Conservation (phyloP, 2,329 filamentous ascomycete genomes). For the Colletotrichum tabaci region DNA sequence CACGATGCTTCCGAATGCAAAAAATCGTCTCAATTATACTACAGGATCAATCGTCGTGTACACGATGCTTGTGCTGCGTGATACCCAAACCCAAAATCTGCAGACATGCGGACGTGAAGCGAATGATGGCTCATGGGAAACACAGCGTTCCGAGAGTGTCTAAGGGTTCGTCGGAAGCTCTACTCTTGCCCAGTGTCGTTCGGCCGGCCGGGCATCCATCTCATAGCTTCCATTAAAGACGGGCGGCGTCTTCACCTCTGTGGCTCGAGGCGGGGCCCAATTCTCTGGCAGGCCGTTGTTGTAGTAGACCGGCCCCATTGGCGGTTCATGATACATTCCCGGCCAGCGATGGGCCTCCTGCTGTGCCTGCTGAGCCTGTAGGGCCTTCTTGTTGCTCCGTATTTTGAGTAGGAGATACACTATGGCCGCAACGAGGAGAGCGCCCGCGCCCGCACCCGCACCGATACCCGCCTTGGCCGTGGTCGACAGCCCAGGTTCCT, state of each 20-base stretch:
- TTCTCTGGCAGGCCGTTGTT: background rate
- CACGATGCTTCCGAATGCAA: too few species aligned
- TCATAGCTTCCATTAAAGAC: background rate
- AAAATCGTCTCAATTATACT: too few species aligned
- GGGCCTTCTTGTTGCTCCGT: background rate
- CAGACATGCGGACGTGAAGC: too few species aligned
- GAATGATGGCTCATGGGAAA: too few species aligned
- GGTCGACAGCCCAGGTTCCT: background rate
- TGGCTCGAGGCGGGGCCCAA: background rate
- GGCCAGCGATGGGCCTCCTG: background rate
- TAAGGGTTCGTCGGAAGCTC: background rate
- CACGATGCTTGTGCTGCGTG: too few species aligned
- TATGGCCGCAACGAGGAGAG: background rate
- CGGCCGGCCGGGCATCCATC: background rate
- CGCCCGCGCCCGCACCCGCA: background rate
- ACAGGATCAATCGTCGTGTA: too few species aligned
- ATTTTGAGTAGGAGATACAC: background rate
- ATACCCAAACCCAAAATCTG: too few species aligned
- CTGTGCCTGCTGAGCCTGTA: background rate
- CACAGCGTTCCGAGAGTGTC: background rate
- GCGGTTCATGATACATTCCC: background rate
- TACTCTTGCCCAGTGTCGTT: background rate
- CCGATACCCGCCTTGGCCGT: background rate
- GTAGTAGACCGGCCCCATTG: background rate
- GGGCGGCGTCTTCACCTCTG: background rate